phyloP scores from a whole-genome alignment of 495 filamentous ascomycete species.

The Cercophora samala region DNA sequence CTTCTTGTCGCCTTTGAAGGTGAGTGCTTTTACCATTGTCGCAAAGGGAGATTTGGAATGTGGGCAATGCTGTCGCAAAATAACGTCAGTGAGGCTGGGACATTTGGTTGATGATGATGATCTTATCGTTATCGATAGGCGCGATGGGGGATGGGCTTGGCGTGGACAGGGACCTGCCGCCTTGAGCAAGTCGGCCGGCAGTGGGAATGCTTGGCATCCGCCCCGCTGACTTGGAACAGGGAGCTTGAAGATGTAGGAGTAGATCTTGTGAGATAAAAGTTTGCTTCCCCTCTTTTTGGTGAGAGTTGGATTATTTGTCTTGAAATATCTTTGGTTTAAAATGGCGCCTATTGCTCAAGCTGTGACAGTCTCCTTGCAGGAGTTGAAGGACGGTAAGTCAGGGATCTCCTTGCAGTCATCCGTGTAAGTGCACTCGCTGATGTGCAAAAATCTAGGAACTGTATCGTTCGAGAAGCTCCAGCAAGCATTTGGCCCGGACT shows the following conservation, averaged over 20 bases:
- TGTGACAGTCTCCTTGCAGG: constrained; percentile 51
- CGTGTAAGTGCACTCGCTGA: constrained; percentile 18
- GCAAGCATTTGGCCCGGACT: constrained; percentile 85
- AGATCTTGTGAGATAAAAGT: not conserved
- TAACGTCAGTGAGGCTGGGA: constrained; percentile 1
- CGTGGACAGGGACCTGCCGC: not conserved
- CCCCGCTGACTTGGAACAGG: constrained; percentile 17
- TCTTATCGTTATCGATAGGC: constrained; percentile 22
- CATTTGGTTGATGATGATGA: not conserved
- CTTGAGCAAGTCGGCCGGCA: constrained; percentile 16
- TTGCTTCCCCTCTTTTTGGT: constrained; percentile 7
- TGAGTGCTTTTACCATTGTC: constrained; percentile 72
- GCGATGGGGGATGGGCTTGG: not conserved
- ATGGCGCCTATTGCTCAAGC: constrained; percentile 47
- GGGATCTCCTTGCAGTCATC: not conserved
- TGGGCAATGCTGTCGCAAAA: constrained; percentile 1
- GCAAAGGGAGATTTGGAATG: not conserved
- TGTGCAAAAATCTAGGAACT: constrained; percentile 44
- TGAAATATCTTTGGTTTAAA: not conserved
- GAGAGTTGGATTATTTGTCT: not conserved
- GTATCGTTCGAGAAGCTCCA: constrained; percentile 72
- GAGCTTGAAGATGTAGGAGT: not conserved
- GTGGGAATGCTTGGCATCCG: constrained; percentile 17
- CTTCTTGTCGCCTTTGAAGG: constrained; percentile 97
- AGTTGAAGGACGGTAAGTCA: constrained; percentile 49